Percentiles rank a stretch among this genome's conserved stretches.
These are phyloP conservation scores for Cryptococcus wingfieldii DNA, from an alignment of 1,284 basidiomycete genomes.

Conservation along the genomic window DNA sequence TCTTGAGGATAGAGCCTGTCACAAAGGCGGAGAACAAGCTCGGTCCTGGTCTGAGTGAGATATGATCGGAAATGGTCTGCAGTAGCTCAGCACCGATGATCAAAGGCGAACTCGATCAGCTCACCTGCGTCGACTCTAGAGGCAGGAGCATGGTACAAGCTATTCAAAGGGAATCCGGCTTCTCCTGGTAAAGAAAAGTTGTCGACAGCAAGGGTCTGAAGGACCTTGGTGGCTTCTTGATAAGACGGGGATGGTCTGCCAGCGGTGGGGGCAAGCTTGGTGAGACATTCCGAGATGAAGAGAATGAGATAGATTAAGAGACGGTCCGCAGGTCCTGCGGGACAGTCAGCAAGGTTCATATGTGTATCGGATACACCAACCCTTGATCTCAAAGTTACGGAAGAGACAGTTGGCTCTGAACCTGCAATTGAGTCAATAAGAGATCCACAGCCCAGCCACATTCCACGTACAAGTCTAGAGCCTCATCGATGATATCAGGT, in stretches of 20 bases:
- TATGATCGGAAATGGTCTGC: conserved; percentile 68
- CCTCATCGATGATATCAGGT: conserved; percentile 92
- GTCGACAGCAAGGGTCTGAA: conserved; percentile 89
- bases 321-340: conserved; percentile 77
- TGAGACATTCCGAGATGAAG: conserved; percentile 94
- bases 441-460: background rate
- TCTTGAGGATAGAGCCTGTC: conserved; percentile 70
- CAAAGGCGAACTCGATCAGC: conserved; percentile 29
- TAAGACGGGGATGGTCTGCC: conserved; percentile 57
- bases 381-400: conserved; percentile 99
- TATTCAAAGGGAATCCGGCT: conserved; percentile 88
- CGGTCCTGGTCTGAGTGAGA: conserved; percentile 86
- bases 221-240: conserved; percentile 80
- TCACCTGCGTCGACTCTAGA: conserved; percentile 77
- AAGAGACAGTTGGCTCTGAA: conserved; percentile 99
- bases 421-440: conserved; percentile 16
- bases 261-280: conserved; percentile 65
- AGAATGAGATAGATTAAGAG: conserved; percentile 96
- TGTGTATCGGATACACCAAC: conserved; percentile 19
- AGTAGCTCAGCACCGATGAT: background rate
- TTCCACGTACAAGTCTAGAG: conserved; percentile 66
- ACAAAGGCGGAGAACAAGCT: conserved; percentile 77
- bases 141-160: conserved; percentile 78
- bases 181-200: conserved; percentile 92
- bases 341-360: background rate